Percentiles rank a stretch among this genome's conserved stretches.
phyloP scores from a whole-genome alignment of 1,139 yeast species.

The Protomyces pachydermus region DNA sequence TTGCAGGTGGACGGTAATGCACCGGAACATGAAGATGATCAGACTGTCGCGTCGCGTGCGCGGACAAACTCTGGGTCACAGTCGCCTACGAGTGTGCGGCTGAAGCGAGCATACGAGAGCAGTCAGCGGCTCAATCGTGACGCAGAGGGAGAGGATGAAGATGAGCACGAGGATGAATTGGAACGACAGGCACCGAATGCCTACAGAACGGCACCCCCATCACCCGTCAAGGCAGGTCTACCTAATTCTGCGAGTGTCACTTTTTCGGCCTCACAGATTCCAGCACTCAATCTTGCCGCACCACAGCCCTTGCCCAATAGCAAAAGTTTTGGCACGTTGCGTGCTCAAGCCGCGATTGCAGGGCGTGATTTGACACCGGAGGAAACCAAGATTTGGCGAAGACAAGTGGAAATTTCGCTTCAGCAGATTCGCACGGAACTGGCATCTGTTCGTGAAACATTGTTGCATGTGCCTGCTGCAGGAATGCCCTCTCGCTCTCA shows the following conservation, averaged over 20 bases:
- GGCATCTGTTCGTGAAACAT: slow-evolving; percentile 19
- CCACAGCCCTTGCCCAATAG: not conserved
- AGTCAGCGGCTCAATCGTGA: not conserved
- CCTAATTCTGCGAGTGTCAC: slow-evolving; percentile 1
- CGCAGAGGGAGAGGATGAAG: slow-evolving; percentile 21
- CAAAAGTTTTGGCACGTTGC: not conserved
- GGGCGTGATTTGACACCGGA: not conserved
- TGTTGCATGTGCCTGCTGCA: slow-evolving; percentile 8
- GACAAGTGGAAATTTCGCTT: slow-evolving; percentile 12
- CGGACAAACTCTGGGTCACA: slow-evolving; percentile 20
- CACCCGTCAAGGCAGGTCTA: slow-evolving; percentile 15
- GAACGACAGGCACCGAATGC: slow-evolving; percentile 5
- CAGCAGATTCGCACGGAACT: slow-evolving; percentile 24
- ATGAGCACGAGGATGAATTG: slow-evolving; percentile 23
- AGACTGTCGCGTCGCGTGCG: slow-evolving; percentile 28
- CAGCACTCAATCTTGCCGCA: not conserved
- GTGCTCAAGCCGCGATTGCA: not conserved
- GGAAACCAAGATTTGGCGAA: slow-evolving; percentile 18
- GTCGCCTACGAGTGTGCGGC: not conserved
- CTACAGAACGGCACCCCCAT: slow-evolving; percentile 19
- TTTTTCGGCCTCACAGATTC: not conserved
- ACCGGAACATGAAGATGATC: slow-evolving; percentile 6
- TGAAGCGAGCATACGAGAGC: not conserved
- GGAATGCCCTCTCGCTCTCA: slow-evolving; percentile 1
- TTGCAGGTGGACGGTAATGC: slow-evolving; percentile 45